Percentiles rank a stretch among this genome's conserved stretches.
Evolutionary conservation across 1,284 basidiomycete genomes (phyloP).

Genomic region (Tilletia walkeri): DNA sequence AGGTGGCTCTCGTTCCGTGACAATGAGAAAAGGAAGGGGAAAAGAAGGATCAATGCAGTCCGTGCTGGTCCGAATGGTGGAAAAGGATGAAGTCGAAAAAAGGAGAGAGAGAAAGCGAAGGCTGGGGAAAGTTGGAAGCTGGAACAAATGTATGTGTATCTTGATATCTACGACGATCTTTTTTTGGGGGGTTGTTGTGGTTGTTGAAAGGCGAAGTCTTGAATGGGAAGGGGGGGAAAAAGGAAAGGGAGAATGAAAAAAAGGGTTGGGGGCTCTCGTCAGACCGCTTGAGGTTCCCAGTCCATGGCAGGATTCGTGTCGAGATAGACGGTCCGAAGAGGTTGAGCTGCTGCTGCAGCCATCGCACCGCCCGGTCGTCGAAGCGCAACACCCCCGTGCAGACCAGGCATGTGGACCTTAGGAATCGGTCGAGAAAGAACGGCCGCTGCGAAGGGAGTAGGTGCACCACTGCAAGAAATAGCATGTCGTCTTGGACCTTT

Average conservation of each 20-base stretch:
- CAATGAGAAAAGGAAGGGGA: too few relatives aligned
- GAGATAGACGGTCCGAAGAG: constrained; percentile 9
- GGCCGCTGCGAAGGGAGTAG: not conserved
- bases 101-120: constrained; percentile 7
- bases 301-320: not conserved
- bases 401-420: not conserved
- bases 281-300: constrained; percentile 14
- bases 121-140: not conserved
- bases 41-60: not conserved
- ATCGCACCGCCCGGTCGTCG: not conserved
- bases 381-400: not conserved
- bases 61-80: not conserved
- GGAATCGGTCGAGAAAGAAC: constrained; percentile 6
- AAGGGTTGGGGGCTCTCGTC: not conserved
- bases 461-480: too few relatives aligned
- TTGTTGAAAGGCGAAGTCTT: too few relatives aligned
- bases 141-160: too few relatives aligned
- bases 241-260: not conserved
- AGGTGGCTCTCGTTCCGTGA: constrained; percentile 17
- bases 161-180: too few relatives aligned
- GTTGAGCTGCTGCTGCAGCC: not conserved
- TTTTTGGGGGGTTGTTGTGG: too few relatives aligned
- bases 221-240: not conserved
- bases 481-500: too few relatives aligned
- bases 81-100: not conserved